A percentile compares a stretch with the other conserved stretches of the same genome.
Conservation (phyloP, 139 green algal genomes). For the Chlamydomonas sphaeroides region DNA sequence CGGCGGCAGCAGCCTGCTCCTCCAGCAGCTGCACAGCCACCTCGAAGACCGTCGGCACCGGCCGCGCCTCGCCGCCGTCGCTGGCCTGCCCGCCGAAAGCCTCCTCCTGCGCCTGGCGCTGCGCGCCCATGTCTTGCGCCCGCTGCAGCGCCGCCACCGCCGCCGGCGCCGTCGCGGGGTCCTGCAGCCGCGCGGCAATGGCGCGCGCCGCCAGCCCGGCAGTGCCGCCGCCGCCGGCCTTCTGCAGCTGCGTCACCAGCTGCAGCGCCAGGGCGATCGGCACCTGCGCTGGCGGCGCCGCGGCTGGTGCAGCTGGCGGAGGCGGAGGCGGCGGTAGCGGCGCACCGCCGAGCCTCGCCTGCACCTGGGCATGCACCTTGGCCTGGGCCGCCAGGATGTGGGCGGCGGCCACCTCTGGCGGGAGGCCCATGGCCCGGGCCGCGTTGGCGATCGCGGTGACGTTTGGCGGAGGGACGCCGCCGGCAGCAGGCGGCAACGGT, state of each 20-base stretch:
- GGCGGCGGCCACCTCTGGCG: neutral
- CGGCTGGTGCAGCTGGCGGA: too few relatives aligned
- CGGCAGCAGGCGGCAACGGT: too few relatives aligned
- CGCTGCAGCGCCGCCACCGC: neutral
- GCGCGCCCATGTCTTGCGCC: too few relatives aligned
- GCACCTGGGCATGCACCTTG: neutral
- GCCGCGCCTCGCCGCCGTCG: too few relatives aligned
- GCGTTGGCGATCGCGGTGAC: neutral
- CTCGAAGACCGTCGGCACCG: too few relatives aligned
- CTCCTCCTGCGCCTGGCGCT: too few relatives aligned
- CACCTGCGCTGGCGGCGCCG: neutral
- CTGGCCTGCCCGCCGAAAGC: too few relatives aligned
- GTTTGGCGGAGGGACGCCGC: too few relatives aligned
- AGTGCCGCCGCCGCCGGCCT: neutral
- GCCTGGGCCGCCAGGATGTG: conserved; percentile 1
- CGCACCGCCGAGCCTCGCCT: neutral
- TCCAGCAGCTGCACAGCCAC: too few relatives aligned
- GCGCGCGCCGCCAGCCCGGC: neutral
- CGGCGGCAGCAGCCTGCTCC: too few relatives aligned
- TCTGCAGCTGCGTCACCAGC: conserved; percentile 10
- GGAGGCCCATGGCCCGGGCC: neutral
- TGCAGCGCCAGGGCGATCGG: neutral
- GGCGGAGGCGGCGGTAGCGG: too few relatives aligned
- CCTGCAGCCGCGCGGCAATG: neutral
- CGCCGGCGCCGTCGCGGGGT: neutral